Evolutionary conservation across 1,284 basidiomycete species (phyloP).

Genomic region (Cutaneotrichosporon cavernicola): DNA sequence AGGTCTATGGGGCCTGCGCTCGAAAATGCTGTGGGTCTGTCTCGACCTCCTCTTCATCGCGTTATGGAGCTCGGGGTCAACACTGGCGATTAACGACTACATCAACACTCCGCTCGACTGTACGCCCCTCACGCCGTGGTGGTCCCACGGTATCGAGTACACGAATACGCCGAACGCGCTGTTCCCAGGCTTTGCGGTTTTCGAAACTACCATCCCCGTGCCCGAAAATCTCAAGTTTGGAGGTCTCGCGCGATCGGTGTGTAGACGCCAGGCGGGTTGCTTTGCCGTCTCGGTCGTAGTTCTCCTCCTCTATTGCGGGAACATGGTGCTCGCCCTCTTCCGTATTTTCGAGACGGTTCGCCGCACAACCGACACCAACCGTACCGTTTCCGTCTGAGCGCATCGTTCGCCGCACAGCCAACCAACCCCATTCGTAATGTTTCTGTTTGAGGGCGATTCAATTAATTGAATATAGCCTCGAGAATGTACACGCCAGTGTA

Average conservation of each 20-base stretch:
- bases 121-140: slow-evolving; percentile 44
- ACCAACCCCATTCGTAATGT: slow-evolving; percentile 16
- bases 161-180: neutral
- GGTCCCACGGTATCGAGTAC: slow-evolving; percentile 29
- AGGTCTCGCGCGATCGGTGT: slow-evolving; percentile 23
- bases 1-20: slow-evolving; percentile 58
- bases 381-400: slow-evolving; percentile 3
- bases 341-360: slow-evolving; percentile 56
- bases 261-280: slow-evolving; percentile 51
- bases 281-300: slow-evolving; percentile 48
- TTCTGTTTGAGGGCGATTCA: neutral
- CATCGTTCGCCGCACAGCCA: slow-evolving; percentile 44
- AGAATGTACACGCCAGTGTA: neutral
- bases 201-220: slow-evolving; percentile 8
- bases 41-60: slow-evolving; percentile 58
- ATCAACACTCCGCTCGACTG: slow-evolving; percentile 59
- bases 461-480: no score
- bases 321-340: slow-evolving; percentile 55
- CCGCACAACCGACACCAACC: slow-evolving; percentile 29
- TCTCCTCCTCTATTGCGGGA: slow-evolving; percentile 50
- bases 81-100: slow-evolving; percentile 58
- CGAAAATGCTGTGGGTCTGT: slow-evolving; percentile 55
- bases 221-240: slow-evolving; percentile 3
- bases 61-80: slow-evolving; percentile 49
- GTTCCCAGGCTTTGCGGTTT: neutral